Conservation (phyloP, 2,329 filamentous ascomycete genomes). For the Teratosphaeria zuluensis region DNA sequence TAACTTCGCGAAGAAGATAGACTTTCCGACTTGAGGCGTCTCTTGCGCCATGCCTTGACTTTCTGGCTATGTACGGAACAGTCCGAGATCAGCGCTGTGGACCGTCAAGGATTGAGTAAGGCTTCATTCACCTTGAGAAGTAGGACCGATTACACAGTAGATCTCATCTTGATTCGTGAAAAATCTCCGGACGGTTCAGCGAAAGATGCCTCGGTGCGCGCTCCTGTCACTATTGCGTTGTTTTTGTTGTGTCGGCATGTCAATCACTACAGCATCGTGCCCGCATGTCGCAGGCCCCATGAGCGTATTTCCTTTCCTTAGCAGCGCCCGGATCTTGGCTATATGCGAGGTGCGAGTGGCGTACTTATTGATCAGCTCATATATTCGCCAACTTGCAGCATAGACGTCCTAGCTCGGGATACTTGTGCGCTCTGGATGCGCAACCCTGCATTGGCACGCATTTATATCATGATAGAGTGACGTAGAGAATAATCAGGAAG, state of each 20-base stretch:
- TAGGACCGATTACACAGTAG: background rate
- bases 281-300: background rate
- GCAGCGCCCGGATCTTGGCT: background rate
- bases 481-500: too few relatives aligned
- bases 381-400: too few relatives aligned
- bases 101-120: background rate
- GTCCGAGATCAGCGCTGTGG: too few relatives aligned
- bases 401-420: background rate
- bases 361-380: background rate
- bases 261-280: too few relatives aligned
- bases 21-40: background rate
- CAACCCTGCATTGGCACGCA: too few relatives aligned
- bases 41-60: background rate
- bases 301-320: background rate
- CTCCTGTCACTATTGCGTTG: background rate
- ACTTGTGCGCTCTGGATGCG: background rate
- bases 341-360: too few relatives aligned
- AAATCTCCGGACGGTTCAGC: background rate
- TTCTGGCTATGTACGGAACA: background rate
- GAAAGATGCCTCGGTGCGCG: background rate
- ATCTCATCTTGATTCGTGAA: background rate
- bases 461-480: background rate
- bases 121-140: background rate
- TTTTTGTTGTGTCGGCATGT: too few relatives aligned
- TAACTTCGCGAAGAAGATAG: background rate